phyloP scores from a whole-genome alignment of 192 early-diverging fungal genomes.

The Lunasporangiospora selenospora region DNA sequence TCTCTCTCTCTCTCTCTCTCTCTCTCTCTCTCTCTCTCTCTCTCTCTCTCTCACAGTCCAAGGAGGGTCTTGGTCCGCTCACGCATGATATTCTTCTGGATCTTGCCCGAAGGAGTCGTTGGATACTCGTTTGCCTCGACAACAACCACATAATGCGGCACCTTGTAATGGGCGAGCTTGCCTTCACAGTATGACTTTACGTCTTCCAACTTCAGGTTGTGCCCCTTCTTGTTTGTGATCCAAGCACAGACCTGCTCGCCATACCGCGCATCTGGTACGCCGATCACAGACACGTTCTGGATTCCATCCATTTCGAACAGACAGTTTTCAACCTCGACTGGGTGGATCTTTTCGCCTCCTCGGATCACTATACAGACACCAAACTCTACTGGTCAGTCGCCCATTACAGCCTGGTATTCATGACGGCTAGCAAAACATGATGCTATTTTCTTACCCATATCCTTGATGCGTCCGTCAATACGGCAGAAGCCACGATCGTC shows the following conservation, averaged over 20 bases:
- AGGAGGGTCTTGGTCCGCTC: constrained; percentile 24
- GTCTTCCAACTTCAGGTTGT: constrained; percentile 32
- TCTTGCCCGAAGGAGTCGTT: constrained; percentile 55
- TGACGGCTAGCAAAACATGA: neutral
- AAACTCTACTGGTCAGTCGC: neutral
- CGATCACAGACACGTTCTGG: constrained; percentile 54
- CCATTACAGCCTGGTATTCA: neutral
- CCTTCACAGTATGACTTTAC: constrained; percentile 50
- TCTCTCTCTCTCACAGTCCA: neutral
- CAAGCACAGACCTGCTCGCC: constrained; percentile 60
- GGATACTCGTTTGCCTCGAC: constrained; percentile 44
- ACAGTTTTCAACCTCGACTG: constrained; percentile 55
- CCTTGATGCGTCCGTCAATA: constrained; percentile 60
- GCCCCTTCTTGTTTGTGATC: constrained; percentile 34
- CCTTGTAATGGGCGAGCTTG: constrained; percentile 55
- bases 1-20: no score
- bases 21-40: neutral
- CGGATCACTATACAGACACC: constrained; percentile 48
- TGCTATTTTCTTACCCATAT: constrained; percentile 25
- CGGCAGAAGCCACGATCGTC: constrained; percentile 53
- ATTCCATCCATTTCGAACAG: constrained; percentile 49
- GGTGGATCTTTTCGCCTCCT: constrained; percentile 60
- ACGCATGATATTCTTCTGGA: constrained; percentile 53
- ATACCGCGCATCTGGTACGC: constrained; percentile 48
- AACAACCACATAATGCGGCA: constrained; percentile 47